phyloP scores from a whole-genome alignment of 768 basidiomycete species.

The Trametes sanguinea region DNA sequence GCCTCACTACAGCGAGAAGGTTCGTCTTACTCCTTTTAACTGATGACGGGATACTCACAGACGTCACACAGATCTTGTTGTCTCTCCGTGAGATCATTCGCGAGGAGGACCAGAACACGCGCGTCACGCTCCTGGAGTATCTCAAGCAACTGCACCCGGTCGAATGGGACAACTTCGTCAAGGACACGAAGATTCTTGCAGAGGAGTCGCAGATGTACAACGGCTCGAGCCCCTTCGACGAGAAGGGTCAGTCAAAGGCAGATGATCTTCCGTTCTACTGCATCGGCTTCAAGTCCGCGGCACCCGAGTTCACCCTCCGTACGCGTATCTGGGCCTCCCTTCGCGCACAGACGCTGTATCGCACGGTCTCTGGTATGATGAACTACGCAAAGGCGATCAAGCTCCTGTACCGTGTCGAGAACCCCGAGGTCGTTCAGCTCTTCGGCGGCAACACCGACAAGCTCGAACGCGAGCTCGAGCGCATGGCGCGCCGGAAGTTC shows the following conservation, averaged over 20 bases:
- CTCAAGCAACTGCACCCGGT: slow-evolving; percentile 97
- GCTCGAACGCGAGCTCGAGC: slow-evolving; percentile 93
- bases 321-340: slow-evolving; percentile 99
- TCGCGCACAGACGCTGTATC: slow-evolving; percentile 96
- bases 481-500: slow-evolving; percentile 98
- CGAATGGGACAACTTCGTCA: slow-evolving; percentile 99
- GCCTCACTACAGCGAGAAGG: slow-evolving; percentile 98
- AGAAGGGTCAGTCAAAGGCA: slow-evolving; percentile 81
- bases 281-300: slow-evolving; percentile 98
- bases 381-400: slow-evolving; percentile 99
- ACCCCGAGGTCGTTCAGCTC: slow-evolving; percentile 96
- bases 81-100: slow-evolving; percentile 98
- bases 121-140: slow-evolving; percentile 96
- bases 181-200: slow-evolving; percentile 98
- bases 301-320: slow-evolving; percentile 96
- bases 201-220: slow-evolving; percentile 91
- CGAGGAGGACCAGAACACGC: slow-evolving; percentile 95
- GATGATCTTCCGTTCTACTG: slow-evolving; percentile 98
- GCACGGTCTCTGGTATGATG: slow-evolving; percentile 99
- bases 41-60: background rate
- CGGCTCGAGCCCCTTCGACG: slow-evolving; percentile 75
- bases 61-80: slow-evolving; percentile 69
- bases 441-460: slow-evolving; percentile 98
- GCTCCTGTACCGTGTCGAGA: slow-evolving; percentile 97
- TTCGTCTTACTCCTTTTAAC: slow-evolving; percentile 31